Base-by-base conservation (phyloP, 192 early-diverging fungal species). In the Backusella liffmaniae region DNA sequence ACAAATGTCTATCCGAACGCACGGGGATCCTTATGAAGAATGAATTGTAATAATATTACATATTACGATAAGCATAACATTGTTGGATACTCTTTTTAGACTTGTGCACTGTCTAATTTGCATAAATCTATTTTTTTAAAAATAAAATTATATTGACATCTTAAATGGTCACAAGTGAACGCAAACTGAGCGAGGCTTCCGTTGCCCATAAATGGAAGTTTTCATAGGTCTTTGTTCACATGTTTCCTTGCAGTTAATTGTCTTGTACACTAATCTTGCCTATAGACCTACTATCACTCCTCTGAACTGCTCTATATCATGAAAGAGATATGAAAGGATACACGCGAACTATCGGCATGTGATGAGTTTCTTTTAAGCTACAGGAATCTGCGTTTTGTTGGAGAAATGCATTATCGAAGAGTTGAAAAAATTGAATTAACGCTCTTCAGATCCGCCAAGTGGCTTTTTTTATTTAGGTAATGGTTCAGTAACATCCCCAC, bases 201-300 rank as follows among this genome's bases (percentile, higher is more conserved):
- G 56, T 62, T 62, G 56, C 21, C 56, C 29, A 62, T 62, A 62
- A 62, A 29, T 29, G 56, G 56, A 62, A 62, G 56, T 62, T 62
- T 13, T 62, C 13, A 29, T 62, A 23, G 9, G 56, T 29, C 21
- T 29, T 62, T 29, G 56, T 62, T 62, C 56, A 62, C 56, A 62
- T 62, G 56, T 62, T 29, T 62, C 4, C 29, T 62, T 62, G 56
- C 23, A 29, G 26, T 13, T 62, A 62, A 62, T 62, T 62, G 12
- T 9, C 9, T 26, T 62, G 56, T 62, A 13, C 56, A 62, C 21
- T 62, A 62, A 3, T 29, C 56, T 62, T 62, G 21, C 10, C 1
- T 26, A 12, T 0, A 23, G n/a, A 29, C 56, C 23, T 62, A 62
- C 56, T 26, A 62, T 62, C 23, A 4, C 56, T 10, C 21, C 12